Evolutionary conservation across 352 stramenopile genomes (phyloP), one percentile per base, ranked within the genome.

Genomic region (Phytophthora uliginosa): DNA sequence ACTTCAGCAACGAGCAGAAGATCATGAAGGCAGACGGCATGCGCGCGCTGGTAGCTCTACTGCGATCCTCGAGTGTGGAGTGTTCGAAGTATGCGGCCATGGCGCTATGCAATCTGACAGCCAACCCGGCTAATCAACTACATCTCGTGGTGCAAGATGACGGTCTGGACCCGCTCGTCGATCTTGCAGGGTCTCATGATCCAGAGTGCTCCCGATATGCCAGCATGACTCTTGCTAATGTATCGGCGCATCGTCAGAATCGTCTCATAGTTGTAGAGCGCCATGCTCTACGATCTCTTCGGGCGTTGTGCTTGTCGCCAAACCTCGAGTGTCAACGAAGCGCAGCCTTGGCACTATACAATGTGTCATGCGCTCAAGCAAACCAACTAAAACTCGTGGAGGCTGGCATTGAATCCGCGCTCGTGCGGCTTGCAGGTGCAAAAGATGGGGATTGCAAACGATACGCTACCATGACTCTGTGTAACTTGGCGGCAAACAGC

Each of bases 51-150:
- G 79, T 98, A 17, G 58, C 52, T 34, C 62, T 96, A 13, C 68
- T 97, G 24, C 73, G 67, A 8, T 86, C 81, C 0, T 28, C 76
- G 3, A 87, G 66, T 40, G 56, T 71, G 40, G 90, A 96, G 60
- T 91, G 84, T 57, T 76, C 82, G 36, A 95, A 97, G 59, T 98
- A 95, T 69, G 84, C 94, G 20, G 94, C 89, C 31, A 99, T 99
- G 96, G 86, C 97, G 22, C 71, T 99, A 17, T 99, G 96, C 59
- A 99, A 99, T 77, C 76, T 99, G 66, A 97, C 92, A 12, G 96
- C 90, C 6, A 95, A 97, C 66, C 82, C 86, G 8, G 88, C 84
- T 4, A 99, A 99, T 74, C 94, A 99, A 66, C 62, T 94, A 15
- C 85, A 96, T 55, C 82, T 99, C 34, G 90, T 98, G 15, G 80